Conservation (phyloP, 202 grass and related monocot species). For the Panicum virgatum region DNA sequence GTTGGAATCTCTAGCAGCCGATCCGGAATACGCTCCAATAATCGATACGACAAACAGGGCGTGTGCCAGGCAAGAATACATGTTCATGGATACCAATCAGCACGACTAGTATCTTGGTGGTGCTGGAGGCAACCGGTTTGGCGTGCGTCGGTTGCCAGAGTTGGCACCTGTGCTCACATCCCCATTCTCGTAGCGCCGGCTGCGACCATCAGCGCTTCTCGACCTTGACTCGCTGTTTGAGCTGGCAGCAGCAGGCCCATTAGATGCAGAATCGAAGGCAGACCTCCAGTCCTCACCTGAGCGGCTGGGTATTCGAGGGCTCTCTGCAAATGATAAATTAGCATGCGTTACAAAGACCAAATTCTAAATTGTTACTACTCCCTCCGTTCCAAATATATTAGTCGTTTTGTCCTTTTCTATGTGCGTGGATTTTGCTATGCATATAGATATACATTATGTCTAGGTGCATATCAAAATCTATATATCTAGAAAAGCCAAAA, state of each 20-base stretch:
- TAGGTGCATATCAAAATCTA: too few species aligned
- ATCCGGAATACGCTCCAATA: conserved; percentile 38
- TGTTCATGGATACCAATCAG: conserved; percentile 47
- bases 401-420: too few species aligned
- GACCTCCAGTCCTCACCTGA: conserved; percentile 85
- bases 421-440: too few species aligned
- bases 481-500: too few species aligned
- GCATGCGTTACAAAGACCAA: neutral
- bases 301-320: conserved; percentile 55
- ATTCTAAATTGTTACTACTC: conserved; percentile 2
- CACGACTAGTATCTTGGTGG: conserved; percentile 71
- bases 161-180: conserved; percentile 62
- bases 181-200: conserved; percentile 66
- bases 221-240: conserved; percentile 60
- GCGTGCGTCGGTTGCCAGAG: conserved; percentile 78
- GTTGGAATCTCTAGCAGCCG: conserved; percentile 16
- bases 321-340: conserved; percentile 51
- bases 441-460: too few species aligned
- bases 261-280: conserved; percentile 73
- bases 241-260: conserved; percentile 43
- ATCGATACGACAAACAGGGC: conserved; percentile 40
- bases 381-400: too few species aligned
- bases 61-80: conserved; percentile 59
- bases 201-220: conserved; percentile 57
- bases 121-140: conserved; percentile 79